phyloP scores from a whole-genome alignment of 108 stramenopile species.

The Nannochloropsis salina region DNA sequence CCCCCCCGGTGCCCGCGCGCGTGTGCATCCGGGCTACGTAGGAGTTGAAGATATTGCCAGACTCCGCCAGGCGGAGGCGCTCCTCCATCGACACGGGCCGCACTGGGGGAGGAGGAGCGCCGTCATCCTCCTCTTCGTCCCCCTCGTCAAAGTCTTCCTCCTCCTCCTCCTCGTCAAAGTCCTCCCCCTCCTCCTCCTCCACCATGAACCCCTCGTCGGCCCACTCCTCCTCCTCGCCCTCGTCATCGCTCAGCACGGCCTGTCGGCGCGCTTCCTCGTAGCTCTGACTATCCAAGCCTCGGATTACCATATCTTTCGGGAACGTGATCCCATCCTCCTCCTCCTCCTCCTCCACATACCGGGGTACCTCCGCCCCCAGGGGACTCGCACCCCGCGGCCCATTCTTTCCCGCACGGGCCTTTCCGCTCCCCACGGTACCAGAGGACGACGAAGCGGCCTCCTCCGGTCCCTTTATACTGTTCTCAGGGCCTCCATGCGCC shows the following conservation, averaged over 20 bases:
- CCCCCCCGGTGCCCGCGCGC: not conserved
- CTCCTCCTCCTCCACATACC: not conserved
- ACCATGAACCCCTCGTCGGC: not conserved
- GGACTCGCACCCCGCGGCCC: no score
- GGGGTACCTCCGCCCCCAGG: no score
- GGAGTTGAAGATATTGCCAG: not conserved
- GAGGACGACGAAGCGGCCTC: no score
- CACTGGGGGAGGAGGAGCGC: not conserved
- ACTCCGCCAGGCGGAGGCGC: not conserved
- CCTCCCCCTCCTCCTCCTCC: slow-evolving; percentile 4
- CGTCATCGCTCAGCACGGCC: slow-evolving; percentile 9
- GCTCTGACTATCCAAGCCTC: not conserved
- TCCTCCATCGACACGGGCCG: slow-evolving; percentile 1
- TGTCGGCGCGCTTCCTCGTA: not conserved
- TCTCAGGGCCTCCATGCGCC: not conserved
- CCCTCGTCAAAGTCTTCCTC: not conserved
- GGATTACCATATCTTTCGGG: not conserved
- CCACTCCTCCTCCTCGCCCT: not conserved
- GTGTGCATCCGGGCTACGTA: not conserved
- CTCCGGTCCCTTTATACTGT: no score
- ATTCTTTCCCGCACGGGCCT: no score
- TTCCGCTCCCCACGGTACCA: no score
- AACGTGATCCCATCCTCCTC: not conserved
- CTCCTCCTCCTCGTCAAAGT: not conserved
- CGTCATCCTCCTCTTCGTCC: not conserved